Evolutionary conservation across 768 basidiomycete species (phyloP).

Genomic region (Xerocomellus intermedius): DNA sequence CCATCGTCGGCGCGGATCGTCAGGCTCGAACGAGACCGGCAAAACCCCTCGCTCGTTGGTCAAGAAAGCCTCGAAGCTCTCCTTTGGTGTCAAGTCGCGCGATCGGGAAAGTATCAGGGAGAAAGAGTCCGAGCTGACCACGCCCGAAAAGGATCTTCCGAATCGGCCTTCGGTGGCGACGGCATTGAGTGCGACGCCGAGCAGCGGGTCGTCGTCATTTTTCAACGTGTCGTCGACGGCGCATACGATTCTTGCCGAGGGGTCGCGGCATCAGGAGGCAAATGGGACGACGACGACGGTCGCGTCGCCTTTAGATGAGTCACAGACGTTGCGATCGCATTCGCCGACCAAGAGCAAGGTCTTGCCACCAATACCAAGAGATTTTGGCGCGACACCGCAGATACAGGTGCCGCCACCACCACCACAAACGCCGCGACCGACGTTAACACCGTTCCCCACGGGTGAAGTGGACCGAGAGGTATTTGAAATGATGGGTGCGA

Average conservation of each 20-base stretch:
- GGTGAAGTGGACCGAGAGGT: conserved; percentile 65
- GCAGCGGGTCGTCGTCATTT: conserved; percentile 80
- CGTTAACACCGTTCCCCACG: conserved; percentile 54
- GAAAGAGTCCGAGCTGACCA: conserved; percentile 39
- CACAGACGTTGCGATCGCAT: conserved; percentile 40
- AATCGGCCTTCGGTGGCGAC: conserved; percentile 44
- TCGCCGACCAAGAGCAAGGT: conserved; percentile 60
- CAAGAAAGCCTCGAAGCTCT: conserved; percentile 77
- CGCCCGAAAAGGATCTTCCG: conserved; percentile 48
- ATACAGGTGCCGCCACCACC: conserved; percentile 5
- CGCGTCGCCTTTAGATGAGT: conserved; percentile 27
- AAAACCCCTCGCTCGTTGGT: conserved; percentile 53
- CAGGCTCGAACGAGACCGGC: conserved; percentile 51
- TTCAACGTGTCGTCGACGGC: conserved; percentile 73
- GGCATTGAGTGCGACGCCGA: conserved; percentile 61
- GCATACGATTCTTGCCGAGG: conserved; percentile 39
- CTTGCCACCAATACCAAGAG: conserved; percentile 79
- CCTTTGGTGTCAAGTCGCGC: conserved; percentile 64
- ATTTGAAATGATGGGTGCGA: conserved; percentile 73
- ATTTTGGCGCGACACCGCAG: conserved; percentile 44
- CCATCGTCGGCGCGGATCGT: conserved; percentile 45
- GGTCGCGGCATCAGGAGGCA: conserved; percentile 26
- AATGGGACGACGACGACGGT: conserved; percentile 24
- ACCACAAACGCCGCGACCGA: conserved; percentile 37
- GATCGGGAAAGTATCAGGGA: conserved; percentile 46